Evolutionary conservation across 2,329 filamentous ascomycete species (phyloP).

Genomic region (Colletotrichum siamense): DNA sequence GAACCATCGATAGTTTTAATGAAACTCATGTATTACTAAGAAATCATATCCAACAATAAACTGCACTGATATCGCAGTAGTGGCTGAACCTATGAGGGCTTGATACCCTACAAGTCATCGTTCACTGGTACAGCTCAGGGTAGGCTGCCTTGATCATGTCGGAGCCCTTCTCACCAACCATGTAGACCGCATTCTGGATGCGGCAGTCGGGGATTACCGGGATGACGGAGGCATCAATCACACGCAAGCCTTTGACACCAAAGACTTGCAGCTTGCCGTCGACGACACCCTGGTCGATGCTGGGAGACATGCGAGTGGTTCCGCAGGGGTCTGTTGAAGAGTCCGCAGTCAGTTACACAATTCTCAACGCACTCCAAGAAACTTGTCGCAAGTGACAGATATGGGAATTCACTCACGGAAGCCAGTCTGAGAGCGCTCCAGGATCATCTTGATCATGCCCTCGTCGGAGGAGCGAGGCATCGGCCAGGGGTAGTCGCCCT

Average conservation of each 20-base stretch:
- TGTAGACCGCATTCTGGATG: slow-evolving; percentile 67
- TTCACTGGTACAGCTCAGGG: slow-evolving; percentile 29
- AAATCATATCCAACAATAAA: accelerated
- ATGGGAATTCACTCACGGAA: slow-evolving; percentile 43
- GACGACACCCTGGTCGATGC: slow-evolving; percentile 57
- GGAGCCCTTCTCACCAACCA: slow-evolving; percentile 58
- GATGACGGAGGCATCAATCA: slow-evolving; percentile 62
- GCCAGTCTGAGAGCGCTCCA: slow-evolving; percentile 64
- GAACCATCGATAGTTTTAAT: accelerated
- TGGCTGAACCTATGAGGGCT: accelerated
- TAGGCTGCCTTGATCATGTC: slow-evolving; percentile 20
- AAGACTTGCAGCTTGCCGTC: slow-evolving; percentile 57
- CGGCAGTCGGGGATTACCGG: slow-evolving; percentile 62
- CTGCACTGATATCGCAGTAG: accelerated
- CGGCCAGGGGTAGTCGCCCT: slow-evolving; percentile 62
- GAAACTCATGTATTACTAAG: neutral
- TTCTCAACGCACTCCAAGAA: accelerated
- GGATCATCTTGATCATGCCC: slow-evolving; percentile 59
- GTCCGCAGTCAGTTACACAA: neutral
- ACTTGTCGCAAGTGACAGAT: neutral
- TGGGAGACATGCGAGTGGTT: slow-evolving; percentile 56
- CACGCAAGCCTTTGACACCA: slow-evolving; percentile 56
- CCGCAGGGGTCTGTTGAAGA: slow-evolving; percentile 55
- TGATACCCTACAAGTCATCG: neutral
- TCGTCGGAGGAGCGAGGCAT: slow-evolving; percentile 63